Conservation (phyloP, 2,329 filamentous ascomycete species). For the Ophiostoma angusticollis region DNA sequence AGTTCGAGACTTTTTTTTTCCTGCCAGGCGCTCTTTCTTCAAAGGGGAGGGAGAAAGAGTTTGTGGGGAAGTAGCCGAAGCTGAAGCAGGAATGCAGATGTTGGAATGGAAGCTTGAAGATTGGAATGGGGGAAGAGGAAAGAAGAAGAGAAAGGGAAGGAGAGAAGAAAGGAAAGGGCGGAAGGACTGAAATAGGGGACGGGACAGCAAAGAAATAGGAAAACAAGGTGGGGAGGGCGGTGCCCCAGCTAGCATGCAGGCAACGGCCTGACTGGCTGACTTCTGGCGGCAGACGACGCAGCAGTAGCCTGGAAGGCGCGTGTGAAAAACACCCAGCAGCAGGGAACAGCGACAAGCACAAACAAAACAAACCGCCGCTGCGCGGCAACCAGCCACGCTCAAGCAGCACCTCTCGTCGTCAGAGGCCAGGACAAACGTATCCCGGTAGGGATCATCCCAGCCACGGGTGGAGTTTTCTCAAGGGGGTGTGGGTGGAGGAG, state of each 20-base stretch:
- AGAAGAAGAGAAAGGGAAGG: constrained; percentile 8
- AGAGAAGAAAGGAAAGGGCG: constrained; percentile 4
- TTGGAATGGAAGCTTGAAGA: constrained; percentile 16
- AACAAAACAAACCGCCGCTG: constrained; percentile 8
- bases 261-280: no score
- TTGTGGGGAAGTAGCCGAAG: constrained; percentile 8
- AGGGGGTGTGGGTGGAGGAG: no score
- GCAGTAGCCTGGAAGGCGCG: neutral
- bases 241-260: no score
- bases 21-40: constrained; percentile 22
- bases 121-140: constrained; percentile 10
- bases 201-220: constrained; percentile 12
- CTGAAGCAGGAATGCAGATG: neutral
- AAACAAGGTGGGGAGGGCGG: constrained; percentile 3
- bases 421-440: no score
- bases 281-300: neutral
- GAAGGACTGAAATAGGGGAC: constrained; percentile 13
- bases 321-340: neutral
- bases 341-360: neutral
- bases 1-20: constrained; percentile 29
- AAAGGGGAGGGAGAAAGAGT: constrained; percentile 47
- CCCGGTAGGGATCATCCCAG: no score
- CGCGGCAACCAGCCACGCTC: constrained; percentile 6
- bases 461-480: no score
- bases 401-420: neutral